These are phyloP conservation scores for Cytospora paraplurivora DNA, from an alignment of 2,329 filamentous ascomycete genomes.

Conservation along the genomic window DNA sequence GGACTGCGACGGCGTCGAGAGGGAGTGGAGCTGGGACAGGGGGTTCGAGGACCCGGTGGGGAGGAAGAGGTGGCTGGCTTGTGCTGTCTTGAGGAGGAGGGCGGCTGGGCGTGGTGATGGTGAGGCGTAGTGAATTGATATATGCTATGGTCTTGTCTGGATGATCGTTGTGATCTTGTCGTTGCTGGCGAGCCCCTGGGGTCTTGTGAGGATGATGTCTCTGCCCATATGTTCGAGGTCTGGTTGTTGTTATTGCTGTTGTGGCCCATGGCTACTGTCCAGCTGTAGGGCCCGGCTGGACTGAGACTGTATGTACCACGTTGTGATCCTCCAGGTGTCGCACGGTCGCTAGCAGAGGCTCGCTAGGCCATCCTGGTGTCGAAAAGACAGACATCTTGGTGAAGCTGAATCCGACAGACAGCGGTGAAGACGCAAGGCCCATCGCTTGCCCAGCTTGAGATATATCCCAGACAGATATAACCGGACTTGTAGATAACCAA, in stretches of 20 bases:
- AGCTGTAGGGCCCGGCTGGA: background rate
- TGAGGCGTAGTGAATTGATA: too few species aligned
- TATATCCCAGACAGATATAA: too few species aligned
- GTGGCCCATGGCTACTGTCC: background rate
- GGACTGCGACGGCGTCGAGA: conserved; percentile 64
- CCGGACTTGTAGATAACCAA: too few species aligned
- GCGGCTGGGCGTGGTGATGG: conserved; percentile 6
- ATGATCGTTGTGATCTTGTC: background rate
- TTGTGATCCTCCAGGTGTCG: background rate
- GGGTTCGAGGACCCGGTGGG: conserved; percentile 62
- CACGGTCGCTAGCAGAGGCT: too few species aligned
- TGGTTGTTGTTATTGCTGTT: background rate
- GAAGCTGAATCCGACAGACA: background rate
- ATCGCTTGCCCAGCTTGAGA: too few species aligned
- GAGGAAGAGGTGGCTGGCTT: conserved; percentile 71
- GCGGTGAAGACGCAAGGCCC: too few species aligned
- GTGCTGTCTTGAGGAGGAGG: conserved; percentile 53
- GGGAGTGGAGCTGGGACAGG: conserved; percentile 62
- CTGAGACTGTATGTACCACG: background rate
- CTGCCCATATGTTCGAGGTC: background rate
- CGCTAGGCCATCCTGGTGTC: too few species aligned
- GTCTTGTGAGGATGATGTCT: background rate
- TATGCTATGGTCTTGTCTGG: too few species aligned
- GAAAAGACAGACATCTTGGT: background rate
- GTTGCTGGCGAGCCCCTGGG: background rate